A percentile compares a stretch with the other conserved stretches of the same genome.
Conservation (phyloP, 2,329 filamentous ascomycete species). For the Pseudogymnoascus sp. region DNA sequence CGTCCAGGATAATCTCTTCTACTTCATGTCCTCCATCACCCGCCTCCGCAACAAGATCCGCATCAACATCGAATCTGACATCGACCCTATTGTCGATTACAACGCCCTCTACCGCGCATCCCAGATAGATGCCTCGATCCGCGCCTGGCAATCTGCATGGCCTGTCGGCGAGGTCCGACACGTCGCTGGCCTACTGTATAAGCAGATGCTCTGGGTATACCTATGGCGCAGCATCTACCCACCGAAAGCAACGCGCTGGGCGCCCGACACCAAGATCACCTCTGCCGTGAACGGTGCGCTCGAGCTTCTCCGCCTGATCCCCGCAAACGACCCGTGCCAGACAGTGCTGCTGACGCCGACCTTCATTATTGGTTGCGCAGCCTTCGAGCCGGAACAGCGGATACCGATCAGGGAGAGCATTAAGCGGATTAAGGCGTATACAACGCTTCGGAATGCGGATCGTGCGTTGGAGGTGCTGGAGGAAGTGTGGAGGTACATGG, state of each 20-base stretch:
- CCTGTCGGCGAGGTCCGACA: constrained; percentile 45
- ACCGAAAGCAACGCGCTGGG: constrained; percentile 32
- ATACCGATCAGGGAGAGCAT: constrained; percentile 20
- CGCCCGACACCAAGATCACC: constrained; percentile 41
- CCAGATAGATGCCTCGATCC: constrained; percentile 66
- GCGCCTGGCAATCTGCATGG: constrained; percentile 60
- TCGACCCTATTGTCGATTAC: constrained; percentile 66
- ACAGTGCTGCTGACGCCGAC: constrained; percentile 26
- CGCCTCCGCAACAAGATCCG: constrained; percentile 68
- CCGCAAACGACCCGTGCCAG: constrained; percentile 49
- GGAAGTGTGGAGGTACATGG: constrained; percentile 12
- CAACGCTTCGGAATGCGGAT: constrained; percentile 16
- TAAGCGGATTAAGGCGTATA: neutral
- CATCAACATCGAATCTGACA: constrained; percentile 50
- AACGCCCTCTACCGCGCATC: constrained; percentile 63
- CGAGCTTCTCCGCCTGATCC: constrained; percentile 45
- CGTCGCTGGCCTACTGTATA: constrained; percentile 49
- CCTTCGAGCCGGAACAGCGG: neutral
- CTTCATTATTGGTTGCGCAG: constrained; percentile 10
- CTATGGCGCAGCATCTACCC: constrained; percentile 54
- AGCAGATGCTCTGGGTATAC: constrained; percentile 60
- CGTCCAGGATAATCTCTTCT: constrained; percentile 73
- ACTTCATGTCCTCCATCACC: constrained; percentile 70
- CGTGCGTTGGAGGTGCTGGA: constrained; percentile 5
- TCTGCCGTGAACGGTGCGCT: constrained; percentile 50